Evolutionary conservation across 1,139 yeast species (phyloP).

Genomic region (Yamadazyma atlantica): DNA sequence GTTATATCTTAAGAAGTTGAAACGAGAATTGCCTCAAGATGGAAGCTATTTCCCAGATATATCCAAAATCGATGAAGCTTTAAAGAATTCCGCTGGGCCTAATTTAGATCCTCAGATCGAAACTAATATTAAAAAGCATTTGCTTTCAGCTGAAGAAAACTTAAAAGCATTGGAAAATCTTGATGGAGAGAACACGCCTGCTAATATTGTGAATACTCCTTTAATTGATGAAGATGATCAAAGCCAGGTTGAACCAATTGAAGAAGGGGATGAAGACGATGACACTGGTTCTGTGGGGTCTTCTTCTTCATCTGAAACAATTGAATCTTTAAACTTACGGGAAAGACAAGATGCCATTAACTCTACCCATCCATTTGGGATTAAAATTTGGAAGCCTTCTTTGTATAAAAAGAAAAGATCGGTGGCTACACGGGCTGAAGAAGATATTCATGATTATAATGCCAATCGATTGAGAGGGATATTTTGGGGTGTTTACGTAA

Average conservation of each 20-base stretch:
- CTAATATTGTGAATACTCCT: constrained; percentile 14
- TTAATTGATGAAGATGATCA: constrained; percentile 18
- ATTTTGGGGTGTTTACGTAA: constrained; percentile 61
- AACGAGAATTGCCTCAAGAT: constrained; percentile 9
- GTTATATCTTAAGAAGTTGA: constrained; percentile 24
- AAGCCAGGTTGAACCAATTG: constrained; percentile 10
- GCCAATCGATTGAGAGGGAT: constrained; percentile 56
- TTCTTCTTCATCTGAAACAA: constrained; percentile 51
- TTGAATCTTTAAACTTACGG: constrained; percentile 83
- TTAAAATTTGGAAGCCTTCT: constrained; percentile 98
- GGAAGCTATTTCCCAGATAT: constrained; percentile 15
- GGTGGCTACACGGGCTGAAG: constrained; percentile 87
- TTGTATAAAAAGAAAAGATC: constrained; percentile 89
- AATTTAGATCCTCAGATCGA: constrained; percentile 12
- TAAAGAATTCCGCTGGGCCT: constrained; percentile 1
- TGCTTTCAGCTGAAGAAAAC: constrained; percentile 22
- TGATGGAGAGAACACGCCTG: constrained; percentile 13
- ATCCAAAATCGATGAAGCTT: constrained; percentile 8
- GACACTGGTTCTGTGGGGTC: constrained; percentile 32
- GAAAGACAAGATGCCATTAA: constrained; percentile 96
- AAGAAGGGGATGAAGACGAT: constrained; percentile 13
- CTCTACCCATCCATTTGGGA: constrained; percentile 96
- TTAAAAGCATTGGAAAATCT: constrained; percentile 18
- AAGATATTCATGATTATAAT: constrained; percentile 79
- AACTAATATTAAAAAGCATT: constrained; percentile 17